phyloP scores from a whole-genome alignment of 2,329 filamentous ascomycete species.

The Pochonia chlamydosporia region DNA sequence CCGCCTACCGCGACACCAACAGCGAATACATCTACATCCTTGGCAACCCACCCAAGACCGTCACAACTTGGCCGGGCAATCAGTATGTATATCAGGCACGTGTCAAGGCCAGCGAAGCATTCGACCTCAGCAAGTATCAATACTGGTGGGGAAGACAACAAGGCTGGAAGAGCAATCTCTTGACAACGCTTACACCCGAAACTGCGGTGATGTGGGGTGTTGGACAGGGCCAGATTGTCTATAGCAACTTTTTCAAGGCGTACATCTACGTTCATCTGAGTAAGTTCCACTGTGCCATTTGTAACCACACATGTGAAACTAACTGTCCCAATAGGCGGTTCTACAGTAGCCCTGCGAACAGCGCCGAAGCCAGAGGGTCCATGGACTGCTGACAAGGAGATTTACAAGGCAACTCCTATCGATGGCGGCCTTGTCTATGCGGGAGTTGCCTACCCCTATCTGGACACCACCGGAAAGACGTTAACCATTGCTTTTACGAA shows the following conservation, averaged over 20 bases:
- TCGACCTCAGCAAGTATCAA: slow-evolving; percentile 30
- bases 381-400: not conserved
- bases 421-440: slow-evolving; percentile 26
- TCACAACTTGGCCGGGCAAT: slow-evolving; percentile 16
- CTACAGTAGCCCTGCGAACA: not conserved
- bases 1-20: slow-evolving; percentile 29
- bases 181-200: slow-evolving; percentile 25
- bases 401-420: not conserved
- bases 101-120: slow-evolving; percentile 27
- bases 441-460: slow-evolving; percentile 30
- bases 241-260: slow-evolving; percentile 25
- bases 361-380: not conserved
- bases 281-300: too few relatives aligned
- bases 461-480: slow-evolving; percentile 28
- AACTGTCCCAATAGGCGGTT: too few relatives aligned
- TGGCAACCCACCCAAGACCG: slow-evolving; percentile 29
- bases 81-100: slow-evolving; percentile 30
- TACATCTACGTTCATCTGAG: slow-evolving; percentile 34
- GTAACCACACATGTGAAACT: too few relatives aligned
- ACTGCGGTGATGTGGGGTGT: slow-evolving; percentile 32
- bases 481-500: slow-evolving; percentile 34
- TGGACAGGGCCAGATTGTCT: slow-evolving; percentile 32
- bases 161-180: slow-evolving; percentile 28
- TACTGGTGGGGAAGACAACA: slow-evolving; percentile 33
- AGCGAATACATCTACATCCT: slow-evolving; percentile 32